phyloP scores from a whole-genome alignment of 176 grass and related monocot genomes.

The Oryza punctata region DNA sequence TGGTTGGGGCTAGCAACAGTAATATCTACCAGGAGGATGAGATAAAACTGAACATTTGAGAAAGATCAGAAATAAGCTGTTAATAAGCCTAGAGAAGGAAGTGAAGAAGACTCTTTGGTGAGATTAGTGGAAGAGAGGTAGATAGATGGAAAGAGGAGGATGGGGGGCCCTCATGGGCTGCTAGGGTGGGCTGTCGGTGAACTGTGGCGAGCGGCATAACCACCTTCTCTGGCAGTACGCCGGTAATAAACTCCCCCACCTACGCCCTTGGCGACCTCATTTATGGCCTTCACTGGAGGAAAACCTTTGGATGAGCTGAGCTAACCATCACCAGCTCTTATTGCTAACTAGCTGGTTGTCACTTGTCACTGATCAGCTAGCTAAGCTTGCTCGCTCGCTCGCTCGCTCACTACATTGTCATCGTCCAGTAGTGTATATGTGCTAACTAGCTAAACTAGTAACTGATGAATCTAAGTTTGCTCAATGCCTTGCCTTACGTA shows the following conservation, averaged over 20 bases:
- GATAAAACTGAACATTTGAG: constrained; percentile 19
- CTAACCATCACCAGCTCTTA: constrained; percentile 18
- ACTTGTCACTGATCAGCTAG: background rate
- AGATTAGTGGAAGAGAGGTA: background rate
- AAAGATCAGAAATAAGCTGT: background rate
- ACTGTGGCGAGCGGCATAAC: constrained; percentile 43
- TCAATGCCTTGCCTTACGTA: background rate
- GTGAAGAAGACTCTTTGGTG: constrained; percentile 8
- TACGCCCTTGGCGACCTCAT: constrained; percentile 59
- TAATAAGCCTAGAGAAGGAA: background rate
- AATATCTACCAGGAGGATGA: constrained; percentile 12
- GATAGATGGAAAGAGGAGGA: background rate
- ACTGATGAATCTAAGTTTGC: background rate
- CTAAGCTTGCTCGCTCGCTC: background rate
- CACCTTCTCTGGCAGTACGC: constrained; percentile 51
- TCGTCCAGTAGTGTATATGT: background rate
- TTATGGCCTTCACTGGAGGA: constrained; percentile 33
- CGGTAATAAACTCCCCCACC: constrained; percentile 83
- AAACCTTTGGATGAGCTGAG: background rate
- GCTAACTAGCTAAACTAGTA: background rate
- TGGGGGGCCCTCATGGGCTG: constrained; percentile 34
- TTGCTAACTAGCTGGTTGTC: constrained; percentile 1
- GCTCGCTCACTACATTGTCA: background rate
- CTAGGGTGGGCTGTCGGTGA: constrained; percentile 65
- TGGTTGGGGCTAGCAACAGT: background rate